Base-by-base conservation (phyloP, 805 yeast species). In the Scheffersomyces lignosus region DNA sequence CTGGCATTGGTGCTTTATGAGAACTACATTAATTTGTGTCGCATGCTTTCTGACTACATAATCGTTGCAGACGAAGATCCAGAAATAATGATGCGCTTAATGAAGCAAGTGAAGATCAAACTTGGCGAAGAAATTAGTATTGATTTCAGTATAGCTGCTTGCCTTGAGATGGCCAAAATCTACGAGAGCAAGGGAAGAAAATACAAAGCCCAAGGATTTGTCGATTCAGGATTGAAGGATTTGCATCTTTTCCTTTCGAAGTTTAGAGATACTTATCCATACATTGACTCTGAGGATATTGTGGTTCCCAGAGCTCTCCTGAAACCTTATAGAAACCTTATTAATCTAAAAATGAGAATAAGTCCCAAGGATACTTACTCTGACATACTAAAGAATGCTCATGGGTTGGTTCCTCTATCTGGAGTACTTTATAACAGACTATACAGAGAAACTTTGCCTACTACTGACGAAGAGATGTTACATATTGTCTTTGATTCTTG, bases 121-220 rank as follows among this genome's bases (percentile, higher is more conserved):
- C 43, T 62, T 28, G 58, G 56, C 16, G 44, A 48, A 12, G 44
- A 49, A 12, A 31, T 62, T 18, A 45, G 54, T 14, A 37, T 38
- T 16, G 51, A 46, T 15, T 53, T 62, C 32, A 51, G 59, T 15
- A 46, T 56, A 24, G 44, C 53, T 8, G 46, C 64, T 18, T 54
- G 48, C 34, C 39, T 40, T 18, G 60, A 59, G 22, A 58, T 66
- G 67, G 54, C 60, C 14, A 48, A 46, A 24, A 41, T 62, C 3
- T 61, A 63, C 43, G 45, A 44, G 12, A 37, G 38, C 4, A 52
- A 52, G 17, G 57, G 59, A 13, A 54, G 62, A 24, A 27, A 45
- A 4, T 38, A 40, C 5, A 42, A 49, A 20, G 60, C 64, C 2
- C 33, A 31, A 10, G 47, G 48, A 12, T 53, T 64, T 34, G 42